Evolutionary conservation across 78 protist species (phyloP), one percentile per base, ranked within the genome.

Genomic region (Pigoraptor vietnamica): DNA sequence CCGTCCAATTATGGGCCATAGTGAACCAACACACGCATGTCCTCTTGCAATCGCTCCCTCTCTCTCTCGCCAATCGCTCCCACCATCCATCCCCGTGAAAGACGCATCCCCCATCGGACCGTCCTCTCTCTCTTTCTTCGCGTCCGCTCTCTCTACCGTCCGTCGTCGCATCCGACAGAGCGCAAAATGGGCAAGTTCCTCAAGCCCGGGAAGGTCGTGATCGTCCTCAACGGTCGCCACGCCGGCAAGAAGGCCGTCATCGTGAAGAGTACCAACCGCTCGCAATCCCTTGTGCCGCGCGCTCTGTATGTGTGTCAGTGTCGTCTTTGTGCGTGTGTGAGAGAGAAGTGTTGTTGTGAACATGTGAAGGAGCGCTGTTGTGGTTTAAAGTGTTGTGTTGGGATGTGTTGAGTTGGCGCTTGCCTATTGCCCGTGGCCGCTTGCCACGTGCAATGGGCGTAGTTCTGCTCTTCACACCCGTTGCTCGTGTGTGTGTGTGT

Each of bases 181-280:
- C 1, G 34, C 1, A 21, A 6, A 0, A 93, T 93, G 93, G 88
- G 10, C 83, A 67, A 86, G 56, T 92, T 94, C 92, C 83, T 99
- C 92, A 98, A 98, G 95, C 92, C 97, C 90, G 99, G 99, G 35
- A 98, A 97, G 97, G 98, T 98, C 35, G 99, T 98, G 36, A 88
- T 99, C 89, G 91, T 99, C 89, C 96, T 97, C 40, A 93, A 92
- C 92, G 99, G 99, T 29, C 96, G 99, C 33, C 96, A 91, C 93
- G 99, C 99, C 25, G 99, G 99, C 93, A 91, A 93, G 94, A 99
- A 99, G 97, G 99, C 99, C 39, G 99, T 98, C 48, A 95, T 99
- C 81, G 98, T 99, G 24, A 96, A 95, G 91, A 37, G 87, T 34
- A 83, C 83, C 83, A 79, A 79, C 1, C 81, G 24, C 82, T 2